Base-by-base conservation (phyloP, 768 basidiomycete genomes). In the Tremella yokohamensis region DNA sequence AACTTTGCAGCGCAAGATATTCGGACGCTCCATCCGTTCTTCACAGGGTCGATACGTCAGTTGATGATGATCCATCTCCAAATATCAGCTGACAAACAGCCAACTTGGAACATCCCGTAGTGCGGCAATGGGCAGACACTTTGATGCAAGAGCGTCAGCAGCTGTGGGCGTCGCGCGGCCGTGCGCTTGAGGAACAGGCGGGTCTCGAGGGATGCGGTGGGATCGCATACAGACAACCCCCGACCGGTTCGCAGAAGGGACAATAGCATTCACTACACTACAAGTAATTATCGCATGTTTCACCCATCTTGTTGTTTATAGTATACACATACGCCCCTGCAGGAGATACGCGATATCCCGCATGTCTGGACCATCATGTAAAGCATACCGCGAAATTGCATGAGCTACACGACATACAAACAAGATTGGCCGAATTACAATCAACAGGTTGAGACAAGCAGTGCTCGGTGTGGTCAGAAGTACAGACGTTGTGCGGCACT, bases 401-500 rank as follows among this genome's bases (percentile, higher is more conserved):
- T 34, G 29, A 34, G 29, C 4, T 34, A 34, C 29, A 34, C 11
- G 29, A 34, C 29, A 4, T 34, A 34, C 29, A 34, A 34, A 34
- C 29, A 34, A 34, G 29, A 34, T 34, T 4, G 29, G 29, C 11
- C 11, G 11, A 11, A 11, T 11, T 34, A 34, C 29, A 34, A 6
- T 34, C 29, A 11, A 34, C 29, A 34, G 29, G 29, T 34, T 4
- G 29, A 34, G 29, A 11, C 6, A 34, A 11, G 29, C 4, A 34
- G 6, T 4, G 4, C 29, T 34, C 29, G 22, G 18, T 8, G 42
- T 45, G 42, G 26, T 58, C 54, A 79, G 63, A 79, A 79, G 56
- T 76, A 74, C 53, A 79, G 56, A 12, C 77, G 58, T 16, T 77
- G 66, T 13, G 77, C 78, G 20, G 71, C 66, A 15, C 59, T 63